Conservation (phyloP, 306 rosid genomes). For the Vachellia pachyceras region DNA sequence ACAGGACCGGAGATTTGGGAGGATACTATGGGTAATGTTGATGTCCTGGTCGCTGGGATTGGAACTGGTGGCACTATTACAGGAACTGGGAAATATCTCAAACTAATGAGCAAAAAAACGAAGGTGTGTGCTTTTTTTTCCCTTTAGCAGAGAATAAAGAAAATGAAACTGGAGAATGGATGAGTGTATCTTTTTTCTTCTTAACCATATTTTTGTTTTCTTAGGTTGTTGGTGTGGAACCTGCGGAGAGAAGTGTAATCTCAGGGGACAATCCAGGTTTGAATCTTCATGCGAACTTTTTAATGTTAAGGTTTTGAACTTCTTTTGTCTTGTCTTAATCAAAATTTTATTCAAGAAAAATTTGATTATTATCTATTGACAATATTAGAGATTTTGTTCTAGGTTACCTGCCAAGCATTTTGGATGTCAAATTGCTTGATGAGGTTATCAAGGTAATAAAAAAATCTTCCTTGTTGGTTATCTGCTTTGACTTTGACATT, state of each 20-base stretch:
- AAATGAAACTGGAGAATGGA: constrained; percentile 23
- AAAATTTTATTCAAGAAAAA: constrained; percentile 27
- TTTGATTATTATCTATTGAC: constrained; percentile 31
- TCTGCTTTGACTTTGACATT: background rate
- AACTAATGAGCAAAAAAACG: constrained; percentile 66
- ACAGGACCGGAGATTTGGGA: constrained; percentile 99
- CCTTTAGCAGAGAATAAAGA: constrained; percentile 13
- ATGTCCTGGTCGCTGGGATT: constrained; percentile 83
- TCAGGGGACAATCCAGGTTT: constrained; percentile 84
- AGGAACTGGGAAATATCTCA: constrained; percentile 89
- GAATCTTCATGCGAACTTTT: constrained; percentile 26
- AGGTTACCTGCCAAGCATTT: constrained; percentile 86
- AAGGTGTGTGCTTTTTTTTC: constrained; percentile 50
- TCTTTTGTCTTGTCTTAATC: constrained; percentile 23
- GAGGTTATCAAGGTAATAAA: constrained; percentile 88
- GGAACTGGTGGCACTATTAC: constrained; percentile 98
- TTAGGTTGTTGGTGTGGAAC: constrained; percentile 95
- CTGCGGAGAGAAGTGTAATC: constrained; percentile 83
- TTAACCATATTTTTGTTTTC: constrained; percentile 30
- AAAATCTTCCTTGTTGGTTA: constrained; percentile 28
- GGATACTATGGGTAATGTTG: constrained; percentile 90
- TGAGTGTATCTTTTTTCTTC: constrained; percentile 16
- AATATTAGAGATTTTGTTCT: constrained; percentile 41
- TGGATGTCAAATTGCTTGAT: constrained; percentile 86
- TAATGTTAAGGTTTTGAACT: background rate